Percentiles rank a stretch among this genome's conserved stretches.
Evolutionary conservation across 129 eudicot species (phyloP).

Genomic region (Heracleum sosnowskyi): DNA sequence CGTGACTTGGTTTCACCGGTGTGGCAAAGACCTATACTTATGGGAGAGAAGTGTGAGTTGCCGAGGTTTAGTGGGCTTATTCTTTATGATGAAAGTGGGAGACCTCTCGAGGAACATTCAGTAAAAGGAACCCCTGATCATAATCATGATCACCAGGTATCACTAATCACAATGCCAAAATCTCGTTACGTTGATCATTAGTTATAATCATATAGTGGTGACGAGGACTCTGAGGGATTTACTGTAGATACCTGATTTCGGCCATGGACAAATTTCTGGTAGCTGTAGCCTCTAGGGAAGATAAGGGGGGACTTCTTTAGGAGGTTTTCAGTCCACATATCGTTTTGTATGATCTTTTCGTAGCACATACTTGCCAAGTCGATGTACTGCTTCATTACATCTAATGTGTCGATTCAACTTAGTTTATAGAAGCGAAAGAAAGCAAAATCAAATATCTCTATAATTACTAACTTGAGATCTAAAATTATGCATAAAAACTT

Average conservation of each 20-base stretch:
- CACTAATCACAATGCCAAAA: background rate
- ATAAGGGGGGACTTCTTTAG: background rate
- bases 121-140: background rate
- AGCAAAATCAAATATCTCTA: background rate
- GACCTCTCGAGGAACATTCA: constrained; percentile 36
- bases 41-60: constrained; percentile 88
- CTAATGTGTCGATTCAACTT: background rate
- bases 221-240: constrained; percentile 54
- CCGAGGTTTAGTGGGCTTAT: constrained; percentile 90
- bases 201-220: constrained; percentile 3
- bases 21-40: constrained; percentile 89
- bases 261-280: background rate
- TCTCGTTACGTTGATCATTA: background rate
- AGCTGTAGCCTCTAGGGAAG: background rate
- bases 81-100: constrained; percentile 68
- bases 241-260: constrained; percentile 22
- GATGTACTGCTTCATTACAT: background rate
- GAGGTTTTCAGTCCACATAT: background rate
- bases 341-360: too few relatives aligned
- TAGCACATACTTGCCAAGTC: background rate
- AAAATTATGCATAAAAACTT: background rate
- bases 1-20: constrained; percentile 52
- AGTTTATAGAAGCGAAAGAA: background rate
- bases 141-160: constrained; percentile 9
- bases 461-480: background rate